Conservation (phyloP, 2,329 filamentous ascomycete species). For the Ophiostoma sp. region DNA sequence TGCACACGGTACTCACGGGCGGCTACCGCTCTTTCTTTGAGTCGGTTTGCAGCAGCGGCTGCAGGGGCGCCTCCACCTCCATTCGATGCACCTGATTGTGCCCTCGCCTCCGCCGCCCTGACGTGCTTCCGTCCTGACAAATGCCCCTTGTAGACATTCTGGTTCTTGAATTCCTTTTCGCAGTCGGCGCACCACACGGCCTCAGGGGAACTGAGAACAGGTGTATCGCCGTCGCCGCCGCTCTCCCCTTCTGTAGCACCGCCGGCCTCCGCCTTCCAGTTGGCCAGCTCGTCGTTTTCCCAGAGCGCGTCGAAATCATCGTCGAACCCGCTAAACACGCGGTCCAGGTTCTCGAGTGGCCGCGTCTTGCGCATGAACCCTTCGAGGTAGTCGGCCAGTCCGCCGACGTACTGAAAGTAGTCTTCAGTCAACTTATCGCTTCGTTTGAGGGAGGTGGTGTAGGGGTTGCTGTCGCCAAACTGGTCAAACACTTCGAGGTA, state of each 20-base stretch:
- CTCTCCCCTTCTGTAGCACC: conserved; percentile 7
- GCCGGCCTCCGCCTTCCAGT: conserved; percentile 59
- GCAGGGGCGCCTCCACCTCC: conserved; percentile 31
- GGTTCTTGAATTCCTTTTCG: conserved; percentile 91
- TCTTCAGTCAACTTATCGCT: conserved; percentile 85
- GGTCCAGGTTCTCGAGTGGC: conserved; percentile 82
- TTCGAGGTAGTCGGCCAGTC: conserved; percentile 80
- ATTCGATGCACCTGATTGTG: conserved; percentile 38
- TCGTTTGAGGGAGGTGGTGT: conserved; percentile 69
- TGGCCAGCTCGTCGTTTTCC: conserved; percentile 74
- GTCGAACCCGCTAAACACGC: conserved; percentile 73
- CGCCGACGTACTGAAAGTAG: conserved; percentile 86
- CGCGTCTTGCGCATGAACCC: conserved; percentile 80
- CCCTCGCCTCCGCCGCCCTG: conserved; percentile 71
- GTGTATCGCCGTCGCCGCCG: conserved; percentile 20
- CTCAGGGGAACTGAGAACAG: conserved; percentile 47
- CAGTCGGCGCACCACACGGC: conserved; percentile 89
- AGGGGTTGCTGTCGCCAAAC: conserved; percentile 50
- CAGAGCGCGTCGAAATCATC: conserved; percentile 82
- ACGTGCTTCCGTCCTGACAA: conserved; percentile 90
- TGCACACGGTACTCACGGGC: conserved; percentile 83
- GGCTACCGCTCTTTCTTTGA: conserved; percentile 89
- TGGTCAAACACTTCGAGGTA: conserved; percentile 90
- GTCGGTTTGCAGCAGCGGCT: conserved; percentile 39
- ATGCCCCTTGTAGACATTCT: conserved; percentile 91